phyloP scores from a whole-genome alignment of 1,139 yeast genomes.

The Saccharomyces hybrid region DNA sequence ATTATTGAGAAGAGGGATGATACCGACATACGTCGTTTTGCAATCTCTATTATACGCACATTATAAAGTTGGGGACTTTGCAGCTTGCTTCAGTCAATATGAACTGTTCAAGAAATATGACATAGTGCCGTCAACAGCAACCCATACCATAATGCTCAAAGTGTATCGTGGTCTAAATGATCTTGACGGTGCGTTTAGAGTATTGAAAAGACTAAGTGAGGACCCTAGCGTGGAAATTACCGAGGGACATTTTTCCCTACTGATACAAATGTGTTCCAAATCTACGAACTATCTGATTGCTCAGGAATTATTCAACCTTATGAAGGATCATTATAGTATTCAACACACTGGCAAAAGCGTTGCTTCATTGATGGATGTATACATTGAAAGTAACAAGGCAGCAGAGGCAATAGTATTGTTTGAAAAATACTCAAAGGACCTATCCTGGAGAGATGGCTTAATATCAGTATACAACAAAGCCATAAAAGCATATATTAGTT shows the following conservation, averaged over 20 bases:
- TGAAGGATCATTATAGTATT: slow-evolving; percentile 25
- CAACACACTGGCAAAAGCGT: slow-evolving; percentile 22
- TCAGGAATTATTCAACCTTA: slow-evolving; percentile 28
- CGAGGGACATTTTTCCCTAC: slow-evolving; percentile 27
- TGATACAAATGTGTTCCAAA: slow-evolving; percentile 29
- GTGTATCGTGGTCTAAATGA: slow-evolving; percentile 37
- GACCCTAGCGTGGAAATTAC: slow-evolving; percentile 12
- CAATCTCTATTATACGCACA: slow-evolving; percentile 44
- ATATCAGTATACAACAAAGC: slow-evolving; percentile 21
- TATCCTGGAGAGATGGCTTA: slow-evolving; percentile 6
- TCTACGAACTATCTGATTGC: slow-evolving; percentile 33
- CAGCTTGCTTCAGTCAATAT: slow-evolving; percentile 39
- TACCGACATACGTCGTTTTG: slow-evolving; percentile 44
- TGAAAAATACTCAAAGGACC: slow-evolving; percentile 10
- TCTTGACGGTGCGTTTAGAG: slow-evolving; percentile 35
- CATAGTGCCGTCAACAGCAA: slow-evolving; percentile 33
- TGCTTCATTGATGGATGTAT: slow-evolving; percentile 26
- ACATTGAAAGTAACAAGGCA: slow-evolving; percentile 17
- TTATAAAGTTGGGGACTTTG: slow-evolving; percentile 39
- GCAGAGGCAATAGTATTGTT: slow-evolving; percentile 18
- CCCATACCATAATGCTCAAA: slow-evolving; percentile 39
- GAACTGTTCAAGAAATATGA: slow-evolving; percentile 35
- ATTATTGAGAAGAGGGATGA: slow-evolving; percentile 39
- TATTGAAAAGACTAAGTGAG: slow-evolving; percentile 35
- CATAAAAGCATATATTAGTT: slow-evolving; percentile 16